Base-by-base conservation (phyloP, 139 green algal species). In the Auxenochlorella pyrenoidosa region DNA sequence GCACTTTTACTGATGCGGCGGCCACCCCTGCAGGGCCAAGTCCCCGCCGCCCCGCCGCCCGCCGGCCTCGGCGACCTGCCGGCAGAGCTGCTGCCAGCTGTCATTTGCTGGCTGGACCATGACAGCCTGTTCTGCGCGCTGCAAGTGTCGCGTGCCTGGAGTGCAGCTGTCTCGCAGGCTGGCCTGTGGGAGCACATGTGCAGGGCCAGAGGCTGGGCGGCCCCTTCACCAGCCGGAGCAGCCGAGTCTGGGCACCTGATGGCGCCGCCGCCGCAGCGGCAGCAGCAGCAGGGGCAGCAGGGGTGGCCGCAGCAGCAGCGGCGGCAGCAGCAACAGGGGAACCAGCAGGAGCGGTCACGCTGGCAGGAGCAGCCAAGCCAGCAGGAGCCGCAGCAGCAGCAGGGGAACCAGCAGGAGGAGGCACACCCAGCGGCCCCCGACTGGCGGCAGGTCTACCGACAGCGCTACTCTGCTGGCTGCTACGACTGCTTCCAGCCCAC, bases 401-500 rank as follows among this genome's bases (percentile, higher is more conserved):
- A n/a, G n/a, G n/a, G n/a, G n/a, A 13, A 28, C 3, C 13, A 47
- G 59, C 24, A 44, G 12, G 32, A 51, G 30, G 22, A 65, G 40
- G 28, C 40, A 21, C 5, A 30, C 5, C 47, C 24, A 70, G 15
- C 34, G 2, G 47, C 59, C 24, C 34, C 34, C 22, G 41, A 73
- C 43, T 88, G 75, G 75, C 75, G 15, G 15, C 13, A 40, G 63
- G 43, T 70, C 5, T 89, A 89, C 85, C 60, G 65, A 32, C 43
- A 85, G 44, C 75, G 21, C 18, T 89, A 89, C 40, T 5, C 12
- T 0, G 6, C 8, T 3, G 30, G 22, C 47, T 89, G 86, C 78
- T 89, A 66, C 47, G 65, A 89, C 36, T 89, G 86, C 51, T 89
- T 89, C 28, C 30, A 65, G 36, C 86, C 77, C 41, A 76, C 40